These are phyloP conservation scores for Dothideomycetes sp. DNA, from an alignment of 2,329 filamentous ascomycete genomes.

Conservation along the genomic window DNA sequence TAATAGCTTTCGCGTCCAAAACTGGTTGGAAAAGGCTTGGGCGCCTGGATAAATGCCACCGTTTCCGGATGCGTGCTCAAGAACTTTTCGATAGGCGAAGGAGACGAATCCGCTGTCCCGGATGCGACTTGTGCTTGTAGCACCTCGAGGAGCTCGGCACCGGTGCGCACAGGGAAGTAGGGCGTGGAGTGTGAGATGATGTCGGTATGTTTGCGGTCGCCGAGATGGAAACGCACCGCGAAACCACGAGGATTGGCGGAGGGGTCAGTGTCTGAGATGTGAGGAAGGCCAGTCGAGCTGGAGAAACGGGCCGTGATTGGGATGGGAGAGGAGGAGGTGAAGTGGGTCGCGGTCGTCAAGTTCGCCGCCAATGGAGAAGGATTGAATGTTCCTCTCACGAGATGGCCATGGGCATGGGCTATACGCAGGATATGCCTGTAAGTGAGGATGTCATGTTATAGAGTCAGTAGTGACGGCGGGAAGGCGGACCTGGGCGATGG, in stretches of 20 bases:
- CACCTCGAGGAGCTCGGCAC: slow-evolving; percentile 41
- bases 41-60: slow-evolving; percentile 34
- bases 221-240: slow-evolving; percentile 37
- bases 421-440: too few relatives aligned
- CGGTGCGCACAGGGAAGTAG: slow-evolving; percentile 42
- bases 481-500: slow-evolving; percentile 14
- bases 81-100: slow-evolving; percentile 26
- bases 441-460: too few relatives aligned
- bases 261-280: slow-evolving; percentile 32
- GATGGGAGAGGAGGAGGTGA: slow-evolving; percentile 29
- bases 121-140: slow-evolving; percentile 31
- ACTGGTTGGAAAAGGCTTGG: slow-evolving; percentile 39
- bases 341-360: slow-evolving; percentile 39
- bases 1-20: slow-evolving; percentile 40
- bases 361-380: slow-evolving; percentile 32
- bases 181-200: slow-evolving; percentile 43
- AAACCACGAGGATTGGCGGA: slow-evolving; percentile 37
- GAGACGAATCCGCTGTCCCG: slow-evolving; percentile 9
- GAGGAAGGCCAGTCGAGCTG: slow-evolving; percentile 39
- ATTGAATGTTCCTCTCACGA: slow-evolving; percentile 42
- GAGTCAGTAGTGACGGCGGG: slow-evolving; percentile 5
- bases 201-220: slow-evolving; percentile 40
- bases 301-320: slow-evolving; percentile 41
- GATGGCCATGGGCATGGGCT: slow-evolving; percentile 45
- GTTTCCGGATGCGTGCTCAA: slow-evolving; percentile 37